Evolutionary conservation across 169 alveolate species (phyloP), one percentile per base, ranked within the genome.

Genomic region (Plasmodium ovale): DNA sequence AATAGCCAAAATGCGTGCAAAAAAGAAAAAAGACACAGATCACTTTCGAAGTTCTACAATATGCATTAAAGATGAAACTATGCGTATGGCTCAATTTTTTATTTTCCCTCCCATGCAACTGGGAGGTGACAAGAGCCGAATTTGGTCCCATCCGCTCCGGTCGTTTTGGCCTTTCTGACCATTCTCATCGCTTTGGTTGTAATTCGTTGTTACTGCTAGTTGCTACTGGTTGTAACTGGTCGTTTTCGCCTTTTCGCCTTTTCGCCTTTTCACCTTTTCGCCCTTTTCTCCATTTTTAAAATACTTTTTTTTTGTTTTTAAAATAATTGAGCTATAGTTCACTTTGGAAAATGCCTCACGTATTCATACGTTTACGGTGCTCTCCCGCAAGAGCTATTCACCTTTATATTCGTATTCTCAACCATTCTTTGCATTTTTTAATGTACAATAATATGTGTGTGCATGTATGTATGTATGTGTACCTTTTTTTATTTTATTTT

Each of bases 21-120:
- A 62, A 77, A 77, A 67, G 88, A 77, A 35, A 77, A 77, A 77
- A 77, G 88, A 60, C 88, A 77, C 35, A 77, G 88, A 77, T 77
- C 88, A 19, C 88, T 77, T 64, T 77, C 88, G 3, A 77, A 77
- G 71, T 77, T 77, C 47, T 77, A 77, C 31, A 77, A 77, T 49
- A 77, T 77, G 88, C 88, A 77, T 62, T 77, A 77, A 77, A 77
- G 44, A 62, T 21, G 16, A 2, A 47, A n/a, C n/a, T n/a, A n/a
- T n/a, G n/a, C n/a, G n/a, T n/a, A n/a, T n/a, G n/a, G n/a, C n/a
- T n/a, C n/a, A n/a, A n/a, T n/a, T n/a, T n/a, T n/a, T n/a, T n/a
- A n/a, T n/a, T 54, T 54, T 14, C 10, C 64, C 7, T 54, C 14
- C 27, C 16, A 54, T 21, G 25, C 7, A n/a, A 21, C 10, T n/a